These are phyloP conservation scores for Penicillium flavigenum DNA, from an alignment of 495 filamentous ascomycete species.

Conservation along the genomic window DNA sequence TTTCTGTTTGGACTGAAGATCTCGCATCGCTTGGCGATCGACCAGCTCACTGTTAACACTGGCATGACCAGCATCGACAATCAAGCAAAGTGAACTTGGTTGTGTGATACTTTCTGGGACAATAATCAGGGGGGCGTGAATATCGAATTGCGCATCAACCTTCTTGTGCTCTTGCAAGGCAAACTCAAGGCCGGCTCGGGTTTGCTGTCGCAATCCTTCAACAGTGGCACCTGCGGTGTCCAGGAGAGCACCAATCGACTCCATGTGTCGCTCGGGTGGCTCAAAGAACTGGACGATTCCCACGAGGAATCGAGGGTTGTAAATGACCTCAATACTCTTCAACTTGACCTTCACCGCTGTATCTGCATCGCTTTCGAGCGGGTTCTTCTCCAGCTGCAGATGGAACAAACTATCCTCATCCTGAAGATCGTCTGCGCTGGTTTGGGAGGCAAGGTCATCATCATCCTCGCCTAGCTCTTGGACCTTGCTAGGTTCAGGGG, in stretches of 20 bases:
- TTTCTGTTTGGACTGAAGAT: slow-evolving; percentile 87
- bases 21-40: slow-evolving; percentile 80
- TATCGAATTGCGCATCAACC: slow-evolving; percentile 90
- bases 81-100: slow-evolving; percentile 78
- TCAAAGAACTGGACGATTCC: slow-evolving; percentile 92
- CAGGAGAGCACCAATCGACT: slow-evolving; percentile 90
- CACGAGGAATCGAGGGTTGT: slow-evolving; percentile 89
- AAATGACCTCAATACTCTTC: slow-evolving; percentile 94
- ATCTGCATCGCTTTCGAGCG: slow-evolving; percentile 87
- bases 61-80: slow-evolving; percentile 93
- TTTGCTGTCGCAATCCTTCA: slow-evolving; percentile 90
- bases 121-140: slow-evolving; percentile 94
- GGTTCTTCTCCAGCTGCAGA: slow-evolving; percentile 89
- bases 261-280: slow-evolving; percentile 95
- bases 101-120: slow-evolving; percentile 88
- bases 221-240: slow-evolving; percentile 94
- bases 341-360: slow-evolving; percentile 85
- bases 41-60: slow-evolving; percentile 92
- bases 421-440: slow-evolving; percentile 51
- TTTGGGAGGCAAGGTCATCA: slow-evolving; percentile 59
- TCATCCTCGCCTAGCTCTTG: slow-evolving; percentile 51
- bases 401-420: slow-evolving; percentile 83
- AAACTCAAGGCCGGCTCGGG: slow-evolving; percentile 91
- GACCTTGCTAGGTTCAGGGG: slow-evolving; percentile 47
- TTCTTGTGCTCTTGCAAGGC: slow-evolving; percentile 97